Evolutionary conservation across 2,329 filamentous ascomycete species (phyloP).

Genomic region (Aspergillus sp.): DNA sequence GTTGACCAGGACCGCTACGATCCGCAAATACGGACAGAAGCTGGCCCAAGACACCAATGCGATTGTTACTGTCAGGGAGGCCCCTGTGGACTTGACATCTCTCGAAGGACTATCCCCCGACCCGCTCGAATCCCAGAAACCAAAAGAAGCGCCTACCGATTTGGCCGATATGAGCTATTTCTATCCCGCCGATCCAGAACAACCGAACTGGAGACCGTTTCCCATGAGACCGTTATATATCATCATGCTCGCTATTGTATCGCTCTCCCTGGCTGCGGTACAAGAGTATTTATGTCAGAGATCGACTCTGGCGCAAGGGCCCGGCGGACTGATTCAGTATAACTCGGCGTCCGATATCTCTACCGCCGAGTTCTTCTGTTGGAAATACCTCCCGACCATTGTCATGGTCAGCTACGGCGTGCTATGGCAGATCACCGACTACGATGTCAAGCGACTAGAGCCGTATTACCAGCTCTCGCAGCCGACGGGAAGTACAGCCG

Average conservation of each 20-base stretch:
- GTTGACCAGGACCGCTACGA: conserved; percentile 7
- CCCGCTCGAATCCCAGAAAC: conserved; percentile 1
- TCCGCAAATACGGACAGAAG: conserved; percentile 29
- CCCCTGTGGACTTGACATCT: conserved; percentile 35
- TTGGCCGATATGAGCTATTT: conserved; percentile 25
- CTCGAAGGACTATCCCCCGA: conserved; percentile 19
- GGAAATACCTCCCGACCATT: conserved; percentile 37
- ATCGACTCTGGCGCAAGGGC: conserved; percentile 30
- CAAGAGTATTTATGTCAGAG: conserved; percentile 26
- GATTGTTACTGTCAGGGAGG: conserved; percentile 30
- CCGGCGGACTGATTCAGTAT: conserved; percentile 20
- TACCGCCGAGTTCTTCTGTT: conserved; percentile 22
- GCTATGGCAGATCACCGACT: conserved; percentile 42
- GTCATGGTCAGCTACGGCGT: conserved; percentile 42
- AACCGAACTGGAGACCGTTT: conserved; percentile 28
- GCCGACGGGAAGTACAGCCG: conserved; percentile 21
- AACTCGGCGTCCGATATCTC: conserved; percentile 18
- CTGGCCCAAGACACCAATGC: conserved; percentile 35
- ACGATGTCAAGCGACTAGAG: conserved; percentile 42
- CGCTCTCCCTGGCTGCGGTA: conserved; percentile 20
- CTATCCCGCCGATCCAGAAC: conserved; percentile 24
- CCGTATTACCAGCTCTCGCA: conserved; percentile 38
- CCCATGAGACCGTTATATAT: conserved; percentile 25
- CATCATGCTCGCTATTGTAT: conserved; percentile 19
- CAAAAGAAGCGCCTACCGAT: conserved; percentile 10